Evolutionary conservation across 2,329 filamentous ascomycete genomes (phyloP), one percentile per base, ranked within the genome.

Genomic region (Elsinoe fawcettii): DNA sequence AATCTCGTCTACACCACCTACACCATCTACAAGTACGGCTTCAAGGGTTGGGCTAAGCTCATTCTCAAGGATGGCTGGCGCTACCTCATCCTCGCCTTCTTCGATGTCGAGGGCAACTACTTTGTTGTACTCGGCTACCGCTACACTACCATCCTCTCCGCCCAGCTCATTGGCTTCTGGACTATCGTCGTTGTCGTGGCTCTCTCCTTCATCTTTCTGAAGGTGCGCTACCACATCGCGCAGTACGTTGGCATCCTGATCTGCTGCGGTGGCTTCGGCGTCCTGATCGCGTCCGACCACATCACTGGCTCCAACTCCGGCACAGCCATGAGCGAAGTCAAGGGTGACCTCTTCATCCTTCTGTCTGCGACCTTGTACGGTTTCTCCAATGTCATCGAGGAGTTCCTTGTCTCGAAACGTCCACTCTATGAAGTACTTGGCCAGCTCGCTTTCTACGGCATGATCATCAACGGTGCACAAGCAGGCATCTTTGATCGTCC

Each of bases 91-190:
- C 82, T 99, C 60, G 84, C 88, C 55, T 96, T 97, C 72, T 81
- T 93, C 64, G 93, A 99, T 69, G 92, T 97, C 51, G 82, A 96
- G 74, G 93, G 93, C 60, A 99, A 99, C 75, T 99, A 96, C 77
- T 97, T 97, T 70, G 91, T 91, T 66, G 92, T 99, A 53, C 80
- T 96, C 51, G 93, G 92, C 4, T 99, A 97, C 76, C 81, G 87
- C 59, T 85, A 95, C 77, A 96, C 92, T 56, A 96, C 91, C 66
- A 86, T 96, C 65, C 80, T 97, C 51, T 93, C 87, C 18, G 90
- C 90, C 14, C 91, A 97, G 77, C 81, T 99, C 55, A 90, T 99
- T 75, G 96, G 96, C 79, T 97, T 97, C 76, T 97, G 92, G 92
- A 88, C 91, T 65, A 97, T 99, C 64, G 88, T 95, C 53, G 85